phyloP scores from a whole-genome alignment of 352 stramenopile genomes.

The Phytopythium helicoides region DNA sequence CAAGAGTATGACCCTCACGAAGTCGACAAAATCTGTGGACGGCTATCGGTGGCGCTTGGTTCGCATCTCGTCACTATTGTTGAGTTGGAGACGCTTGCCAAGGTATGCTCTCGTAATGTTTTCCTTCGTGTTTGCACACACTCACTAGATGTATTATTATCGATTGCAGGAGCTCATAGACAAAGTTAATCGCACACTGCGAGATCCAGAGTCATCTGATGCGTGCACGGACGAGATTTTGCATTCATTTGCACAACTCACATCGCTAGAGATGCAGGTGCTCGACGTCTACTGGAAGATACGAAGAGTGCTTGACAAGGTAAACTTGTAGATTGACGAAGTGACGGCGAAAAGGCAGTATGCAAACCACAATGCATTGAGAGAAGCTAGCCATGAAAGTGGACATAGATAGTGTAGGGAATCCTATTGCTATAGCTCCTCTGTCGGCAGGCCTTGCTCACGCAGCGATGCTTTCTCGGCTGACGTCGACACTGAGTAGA shows the following conservation, averaged over 20 bases:
- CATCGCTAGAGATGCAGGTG: constrained; percentile 36
- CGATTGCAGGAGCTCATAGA: constrained; percentile 26
- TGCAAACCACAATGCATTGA: background rate
- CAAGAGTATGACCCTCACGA: background rate
- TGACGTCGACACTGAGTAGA: constrained; percentile 69
- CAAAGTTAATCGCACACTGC: constrained; percentile 26
- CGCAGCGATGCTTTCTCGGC: constrained; percentile 67
- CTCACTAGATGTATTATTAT: constrained; percentile 1
- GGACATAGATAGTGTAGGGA: background rate
- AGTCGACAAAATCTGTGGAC: background rate
- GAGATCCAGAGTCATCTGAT: constrained; percentile 20
- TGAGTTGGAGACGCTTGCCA: background rate
- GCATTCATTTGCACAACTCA: constrained; percentile 34
- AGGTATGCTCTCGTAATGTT: no score
- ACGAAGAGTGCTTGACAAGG: constrained; percentile 36
- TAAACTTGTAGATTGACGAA: constrained; percentile 25
- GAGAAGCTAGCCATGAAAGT: background rate
- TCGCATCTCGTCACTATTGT: background rate
- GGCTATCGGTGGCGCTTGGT: background rate
- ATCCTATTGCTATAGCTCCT: constrained; percentile 37
- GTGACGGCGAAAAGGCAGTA: constrained; percentile 4
- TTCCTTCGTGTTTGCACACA: background rate
- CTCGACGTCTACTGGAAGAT: constrained; percentile 59
- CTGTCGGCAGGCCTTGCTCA: constrained; percentile 56
- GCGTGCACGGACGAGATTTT: constrained; percentile 49